Evolutionary conservation across 1,284 basidiomycete species (phyloP), one percentile per base, ranked within the genome.

Genomic region (Pulveroboletus sp.): DNA sequence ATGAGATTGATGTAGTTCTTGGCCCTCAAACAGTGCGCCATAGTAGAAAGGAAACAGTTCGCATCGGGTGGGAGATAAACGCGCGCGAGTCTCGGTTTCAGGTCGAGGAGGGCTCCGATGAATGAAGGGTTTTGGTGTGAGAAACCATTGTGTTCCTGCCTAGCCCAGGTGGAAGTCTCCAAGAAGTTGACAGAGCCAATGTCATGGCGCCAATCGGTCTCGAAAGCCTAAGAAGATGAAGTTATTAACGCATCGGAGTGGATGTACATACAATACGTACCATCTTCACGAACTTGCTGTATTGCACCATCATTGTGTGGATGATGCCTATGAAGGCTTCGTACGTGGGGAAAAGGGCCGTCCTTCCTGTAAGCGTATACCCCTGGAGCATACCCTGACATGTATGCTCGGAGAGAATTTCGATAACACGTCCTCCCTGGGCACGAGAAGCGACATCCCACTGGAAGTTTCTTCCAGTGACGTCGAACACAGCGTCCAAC

Each of bases 51-150:
- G 74, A 89, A 86, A 65, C 89, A 90, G 73, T 96, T 95, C 35
- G 89, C 88, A 69, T 96, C 94, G n/a, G 92, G 90, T 0, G 94
- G 92, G 35, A 96, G 79, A 72, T 95, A 96, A 39, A 96, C 89
- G 17, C 94, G 83, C 1, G 89, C 89, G 47, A 88, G 78, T 43
- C 77, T 75, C 18, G 89, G 81, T 61, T 93, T 93, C 58, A 95
- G 74, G 63, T 86, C 84, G 57, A 95, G 82, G 33, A 96, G 81
- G 2, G 86, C 87, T 33, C 90, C 89, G 62, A 96, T 92, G 69
- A 96, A 90, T 3, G 88, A 85, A 0, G 92, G 92, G 65, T 93
- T 91, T 73, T 94, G 91, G 69, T 91, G 87, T n/a, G 87, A 89
- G 75, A 89, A 92, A 5, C 86, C 86, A 56, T 87, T 87, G 64